A percentile compares a stretch with the other conserved stretches of the same genome.
Evolutionary conservation across 495 filamentous ascomycete genomes (phyloP).

Genomic region (Penicillium coprophilum): DNA sequence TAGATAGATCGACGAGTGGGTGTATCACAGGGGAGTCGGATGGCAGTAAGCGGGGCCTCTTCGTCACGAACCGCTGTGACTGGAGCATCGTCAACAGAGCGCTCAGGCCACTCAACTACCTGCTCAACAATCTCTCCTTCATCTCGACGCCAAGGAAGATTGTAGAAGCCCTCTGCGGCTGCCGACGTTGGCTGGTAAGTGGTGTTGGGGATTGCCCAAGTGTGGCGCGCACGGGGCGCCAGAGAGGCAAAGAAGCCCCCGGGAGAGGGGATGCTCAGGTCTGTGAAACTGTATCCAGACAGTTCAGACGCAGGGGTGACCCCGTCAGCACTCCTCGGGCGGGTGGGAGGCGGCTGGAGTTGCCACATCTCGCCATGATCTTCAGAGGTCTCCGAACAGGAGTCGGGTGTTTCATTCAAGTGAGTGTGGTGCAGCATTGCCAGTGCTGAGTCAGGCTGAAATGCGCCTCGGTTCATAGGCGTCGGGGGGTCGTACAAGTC

Average conservation of each 20-base stretch:
- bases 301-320: constrained; percentile 47
- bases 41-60: constrained; percentile 68
- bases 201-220: constrained; percentile 60
- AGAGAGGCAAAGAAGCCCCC: constrained; percentile 89
- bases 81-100: constrained; percentile 44
- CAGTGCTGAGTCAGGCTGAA: constrained; percentile 73
- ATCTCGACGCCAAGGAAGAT: constrained; percentile 63
- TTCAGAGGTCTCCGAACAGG: constrained; percentile 47
- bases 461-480: constrained; percentile 54
- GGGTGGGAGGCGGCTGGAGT: constrained; percentile 29
- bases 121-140: constrained; percentile 61
- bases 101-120: constrained; percentile 60
- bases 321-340: constrained; percentile 44
- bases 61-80: constrained; percentile 46
- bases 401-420: constrained; percentile 49
- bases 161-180: constrained; percentile 82
- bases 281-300: constrained; percentile 59
- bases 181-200: constrained; percentile 68
- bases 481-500: constrained; percentile 46
- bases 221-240: constrained; percentile 66
- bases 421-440: constrained; percentile 76
- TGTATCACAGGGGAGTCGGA: constrained; percentile 34
- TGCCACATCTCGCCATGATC: constrained; percentile 52
- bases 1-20: constrained; percentile 22
- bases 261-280: constrained; percentile 82